phyloP scores from a whole-genome alignment of 169 alveolate species.

The Amoebophrya sp. region DNA sequence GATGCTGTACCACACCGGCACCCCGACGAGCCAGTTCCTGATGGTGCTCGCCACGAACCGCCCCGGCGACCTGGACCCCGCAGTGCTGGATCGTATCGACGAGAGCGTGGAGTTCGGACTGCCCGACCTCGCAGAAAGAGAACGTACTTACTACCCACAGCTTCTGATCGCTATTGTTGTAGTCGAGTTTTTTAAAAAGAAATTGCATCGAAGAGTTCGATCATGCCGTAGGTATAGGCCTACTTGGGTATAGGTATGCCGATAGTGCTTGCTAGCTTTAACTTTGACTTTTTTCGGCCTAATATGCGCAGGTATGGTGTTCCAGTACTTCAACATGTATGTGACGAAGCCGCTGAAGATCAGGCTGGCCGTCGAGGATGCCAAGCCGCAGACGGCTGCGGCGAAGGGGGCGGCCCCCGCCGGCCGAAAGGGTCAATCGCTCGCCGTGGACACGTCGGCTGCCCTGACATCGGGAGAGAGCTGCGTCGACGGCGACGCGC shows the following conservation, averaged over 20 bases:
- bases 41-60: slow-evolving; percentile 81
- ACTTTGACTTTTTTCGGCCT: background rate
- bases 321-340: slow-evolving; percentile 27
- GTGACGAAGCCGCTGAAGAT: slow-evolving; percentile 29
- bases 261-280: background rate
- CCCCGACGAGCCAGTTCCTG: slow-evolving; percentile 67
- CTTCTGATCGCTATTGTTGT: too few species aligned
- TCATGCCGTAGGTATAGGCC: too few species aligned
- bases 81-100: slow-evolving; percentile 81
- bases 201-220: too few species aligned
- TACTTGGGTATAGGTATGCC: too few species aligned
- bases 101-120: slow-evolving; percentile 78
- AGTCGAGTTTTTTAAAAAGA: too few species aligned
- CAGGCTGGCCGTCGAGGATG: slow-evolving; percentile 5
- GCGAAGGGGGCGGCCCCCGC: background rate
- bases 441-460: background rate
- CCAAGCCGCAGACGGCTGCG: slow-evolving; percentile 15
- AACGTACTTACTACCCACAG: too few species aligned
- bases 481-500: background rate
- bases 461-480: background rate
- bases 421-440: background rate
- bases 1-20: slow-evolving; percentile 77
- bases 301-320: slow-evolving; percentile 20
- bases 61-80: slow-evolving; percentile 75
- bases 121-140: slow-evolving; percentile 69